Conservation (phyloP, 768 basidiomycete genomes). For the Podaxis carcinomalis region DNA sequence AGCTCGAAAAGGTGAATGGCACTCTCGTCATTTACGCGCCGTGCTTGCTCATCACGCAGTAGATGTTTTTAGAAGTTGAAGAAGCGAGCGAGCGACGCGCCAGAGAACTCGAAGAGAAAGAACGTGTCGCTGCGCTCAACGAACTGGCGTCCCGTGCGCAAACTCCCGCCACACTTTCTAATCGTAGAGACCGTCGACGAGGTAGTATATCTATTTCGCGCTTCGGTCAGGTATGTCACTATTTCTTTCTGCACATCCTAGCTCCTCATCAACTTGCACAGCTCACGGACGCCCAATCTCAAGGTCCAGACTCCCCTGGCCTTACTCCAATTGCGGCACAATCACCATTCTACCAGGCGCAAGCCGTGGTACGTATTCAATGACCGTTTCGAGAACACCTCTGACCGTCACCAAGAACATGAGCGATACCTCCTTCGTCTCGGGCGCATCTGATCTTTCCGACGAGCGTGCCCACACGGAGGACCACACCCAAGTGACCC, state of each 20-base stretch:
- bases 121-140: neutral
- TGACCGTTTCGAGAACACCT: neutral
- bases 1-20: neutral
- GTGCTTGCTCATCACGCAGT: neutral
- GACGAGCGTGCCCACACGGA: conserved; percentile 3
- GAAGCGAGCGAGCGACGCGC: neutral
- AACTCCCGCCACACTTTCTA: neutral
- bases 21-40: neutral
- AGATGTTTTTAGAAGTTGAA: neutral
- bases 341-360: conserved; percentile 6
- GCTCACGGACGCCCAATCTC: neutral
- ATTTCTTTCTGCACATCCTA: neutral
- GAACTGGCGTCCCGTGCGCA: neutral
- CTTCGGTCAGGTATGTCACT: conserved; percentile 4
- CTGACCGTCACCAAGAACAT: conserved; percentile 1
- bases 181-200: neutral
- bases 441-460: conserved; percentile 5
- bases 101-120: conserved; percentile 2
- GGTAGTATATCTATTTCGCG: conserved; percentile 11
- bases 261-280: neutral
- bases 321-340: conserved; percentile 1
- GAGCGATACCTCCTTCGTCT: conserved; percentile 6
- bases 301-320: neutral
- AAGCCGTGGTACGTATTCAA: conserved; percentile 3
- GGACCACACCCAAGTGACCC: conserved; percentile 1